These are phyloP conservation scores for Tricholoma matsutake DNA, from an alignment of 768 basidiomycete genomes.

Conservation along the genomic window DNA sequence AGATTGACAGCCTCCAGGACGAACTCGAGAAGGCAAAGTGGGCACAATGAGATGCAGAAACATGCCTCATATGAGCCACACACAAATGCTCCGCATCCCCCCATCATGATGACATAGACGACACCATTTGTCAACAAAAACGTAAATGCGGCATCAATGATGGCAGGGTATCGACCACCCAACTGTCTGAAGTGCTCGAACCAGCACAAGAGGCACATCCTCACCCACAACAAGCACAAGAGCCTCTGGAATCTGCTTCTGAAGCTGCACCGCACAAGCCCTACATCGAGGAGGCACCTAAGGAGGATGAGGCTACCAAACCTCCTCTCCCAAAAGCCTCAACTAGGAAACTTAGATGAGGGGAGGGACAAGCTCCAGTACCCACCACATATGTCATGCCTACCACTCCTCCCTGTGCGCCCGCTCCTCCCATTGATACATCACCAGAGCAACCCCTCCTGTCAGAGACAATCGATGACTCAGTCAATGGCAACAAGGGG, in stretches of 20 bases:
- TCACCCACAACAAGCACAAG: not conserved
- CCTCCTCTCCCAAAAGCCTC: no score
- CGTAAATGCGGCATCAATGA: not conserved
- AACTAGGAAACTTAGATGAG: no score
- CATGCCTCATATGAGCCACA: not conserved
- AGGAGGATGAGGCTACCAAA: no score
- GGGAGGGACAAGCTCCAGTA: no score
- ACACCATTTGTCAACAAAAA: not conserved
- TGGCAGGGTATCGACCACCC: not conserved
- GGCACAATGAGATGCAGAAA: not conserved
- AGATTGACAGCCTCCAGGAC: not conserved
- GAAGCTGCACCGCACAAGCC: not conserved
- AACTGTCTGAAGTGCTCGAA: not conserved
- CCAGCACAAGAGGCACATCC: not conserved
- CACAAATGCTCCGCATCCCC: not conserved
- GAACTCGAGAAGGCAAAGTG: not conserved
- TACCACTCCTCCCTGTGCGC: no score
- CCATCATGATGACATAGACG: not conserved
- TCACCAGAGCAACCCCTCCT: no score
- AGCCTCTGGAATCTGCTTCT: not conserved
- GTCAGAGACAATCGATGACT: no score
- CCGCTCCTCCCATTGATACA: no score
- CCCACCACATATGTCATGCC: no score
- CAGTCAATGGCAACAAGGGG: no score
- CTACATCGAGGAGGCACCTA: not conserved